A percentile compares a stretch with the other conserved stretches of the same genome.
Conservation (phyloP, 257 asterid species). For the Scutellaria minor region DNA sequence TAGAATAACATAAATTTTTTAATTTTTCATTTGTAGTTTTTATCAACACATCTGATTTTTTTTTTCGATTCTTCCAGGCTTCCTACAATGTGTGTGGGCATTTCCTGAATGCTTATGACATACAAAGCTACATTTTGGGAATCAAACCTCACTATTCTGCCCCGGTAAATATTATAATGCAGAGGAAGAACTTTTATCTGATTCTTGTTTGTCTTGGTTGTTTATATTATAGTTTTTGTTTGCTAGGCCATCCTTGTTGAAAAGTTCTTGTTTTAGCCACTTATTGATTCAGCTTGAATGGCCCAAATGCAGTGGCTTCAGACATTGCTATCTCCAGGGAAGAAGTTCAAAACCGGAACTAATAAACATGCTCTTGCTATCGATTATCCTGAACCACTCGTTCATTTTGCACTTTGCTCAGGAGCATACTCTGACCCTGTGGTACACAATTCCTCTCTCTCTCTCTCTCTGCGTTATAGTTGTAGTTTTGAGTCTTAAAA, state of each 20-base stretch:
- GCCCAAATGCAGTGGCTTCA: constrained; percentile 73
- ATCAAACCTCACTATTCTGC: constrained; percentile 79
- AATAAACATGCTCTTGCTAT: constrained; percentile 64
- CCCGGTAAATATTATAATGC: constrained; percentile 53
- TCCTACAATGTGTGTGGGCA: constrained; percentile 89
- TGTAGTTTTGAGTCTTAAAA: not conserved
- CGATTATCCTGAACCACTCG: constrained; percentile 87
- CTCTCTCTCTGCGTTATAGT: not conserved
- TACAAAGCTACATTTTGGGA: constrained; percentile 81
- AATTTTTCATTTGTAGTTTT: constrained; percentile 8
- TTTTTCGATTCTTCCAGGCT: constrained; percentile 52
- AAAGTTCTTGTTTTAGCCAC: constrained; percentile 14
- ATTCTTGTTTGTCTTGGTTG: too few relatives aligned
- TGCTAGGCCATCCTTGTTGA: not conserved
- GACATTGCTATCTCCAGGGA: constrained; percentile 75
- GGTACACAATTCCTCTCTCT: constrained; percentile 45
- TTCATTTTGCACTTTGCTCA: constrained; percentile 86
- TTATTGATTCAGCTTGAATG: constrained; percentile 30
- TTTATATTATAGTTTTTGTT: not conserved
- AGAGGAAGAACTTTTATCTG: too few relatives aligned
- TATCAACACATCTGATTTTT: constrained; percentile 30
- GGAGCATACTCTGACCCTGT: constrained; percentile 82
- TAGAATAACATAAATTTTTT: constrained; percentile 29
- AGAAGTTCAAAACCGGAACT: constrained; percentile 58
- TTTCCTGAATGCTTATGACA: constrained; percentile 74